A percentile compares a stretch with the other conserved stretches of the same genome.
These are phyloP conservation scores for Kewa caespitosa DNA, from an alignment of 179 eudicot genomes.

Conservation along the genomic window DNA sequence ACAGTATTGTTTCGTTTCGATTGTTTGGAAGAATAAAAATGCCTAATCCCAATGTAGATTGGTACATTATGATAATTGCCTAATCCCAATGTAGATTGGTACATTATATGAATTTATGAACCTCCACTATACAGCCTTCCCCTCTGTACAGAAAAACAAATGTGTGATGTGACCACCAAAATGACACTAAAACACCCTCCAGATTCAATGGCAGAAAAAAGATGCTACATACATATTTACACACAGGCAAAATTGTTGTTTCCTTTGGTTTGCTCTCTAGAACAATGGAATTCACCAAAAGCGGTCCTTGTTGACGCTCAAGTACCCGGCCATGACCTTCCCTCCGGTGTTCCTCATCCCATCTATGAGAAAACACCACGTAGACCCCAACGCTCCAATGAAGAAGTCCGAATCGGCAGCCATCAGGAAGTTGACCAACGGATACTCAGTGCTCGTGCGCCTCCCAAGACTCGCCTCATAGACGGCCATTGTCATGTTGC, in stretches of 20 bases:
- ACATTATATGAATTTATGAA: too few relatives aligned
- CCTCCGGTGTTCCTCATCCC: constrained; percentile 98
- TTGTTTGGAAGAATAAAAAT: too few relatives aligned
- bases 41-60: too few relatives aligned
- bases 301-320: constrained; percentile 92
- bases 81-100: too few relatives aligned
- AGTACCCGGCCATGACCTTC: constrained; percentile 92
- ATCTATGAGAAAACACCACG: constrained; percentile 88
- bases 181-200: not conserved
- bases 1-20: too few relatives aligned
- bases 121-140: constrained; percentile 13
- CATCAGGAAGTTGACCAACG: constrained; percentile 89
- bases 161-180: not conserved
- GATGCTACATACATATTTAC: too few relatives aligned
- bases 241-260: constrained; percentile 19
- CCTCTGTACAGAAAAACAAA: not conserved
- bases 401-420: constrained; percentile 85
- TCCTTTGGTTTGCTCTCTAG: too few relatives aligned
- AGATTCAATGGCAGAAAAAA: not conserved
- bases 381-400: constrained; percentile 90
- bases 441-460: constrained; percentile 83
- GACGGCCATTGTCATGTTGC: constrained; percentile 73
- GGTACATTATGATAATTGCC: too few relatives aligned
- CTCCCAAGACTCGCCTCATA: constrained; percentile 95
- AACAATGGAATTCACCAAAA: constrained; percentile 50